phyloP scores from a whole-genome alignment of 2,329 filamentous ascomycete genomes.

The Chalara sp. region DNA sequence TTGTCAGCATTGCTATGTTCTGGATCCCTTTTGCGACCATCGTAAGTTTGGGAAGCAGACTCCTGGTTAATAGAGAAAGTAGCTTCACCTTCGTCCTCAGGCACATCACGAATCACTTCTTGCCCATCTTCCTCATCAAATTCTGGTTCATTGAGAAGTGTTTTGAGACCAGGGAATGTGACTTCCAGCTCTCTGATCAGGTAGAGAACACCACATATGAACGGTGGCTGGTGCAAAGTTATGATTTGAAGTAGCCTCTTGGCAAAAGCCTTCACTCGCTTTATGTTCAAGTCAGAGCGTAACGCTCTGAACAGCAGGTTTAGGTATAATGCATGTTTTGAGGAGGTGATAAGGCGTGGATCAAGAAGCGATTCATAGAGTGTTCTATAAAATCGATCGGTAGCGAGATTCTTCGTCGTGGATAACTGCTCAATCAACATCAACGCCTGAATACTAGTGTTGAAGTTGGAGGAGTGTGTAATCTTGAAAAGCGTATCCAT shows the following conservation, averaged over 20 bases:
- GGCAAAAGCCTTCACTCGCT: slow-evolving; percentile 89
- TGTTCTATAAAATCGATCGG: slow-evolving; percentile 90
- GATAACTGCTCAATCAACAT: slow-evolving; percentile 93
- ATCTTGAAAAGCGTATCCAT: slow-evolving; percentile 92
- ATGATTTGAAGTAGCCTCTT: slow-evolving; percentile 88
- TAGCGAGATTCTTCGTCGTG: slow-evolving; percentile 68
- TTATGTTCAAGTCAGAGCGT: slow-evolving; percentile 84
- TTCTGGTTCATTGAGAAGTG: slow-evolving; percentile 75
- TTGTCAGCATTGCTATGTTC: slow-evolving; percentile 89
- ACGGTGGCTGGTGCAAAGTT: slow-evolving; percentile 83
- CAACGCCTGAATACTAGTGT: slow-evolving; percentile 92
- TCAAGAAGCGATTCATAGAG: slow-evolving; percentile 93
- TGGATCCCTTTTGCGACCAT: slow-evolving; percentile 85
- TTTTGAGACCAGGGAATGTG: slow-evolving; percentile 72
- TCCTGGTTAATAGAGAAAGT: neutral
- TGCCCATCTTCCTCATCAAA: slow-evolving; percentile 60
- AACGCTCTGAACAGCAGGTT: slow-evolving; percentile 85
- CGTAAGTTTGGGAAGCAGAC: slow-evolving; percentile 47
- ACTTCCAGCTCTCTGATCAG: slow-evolving; percentile 74
- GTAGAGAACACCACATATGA: slow-evolving; percentile 89
- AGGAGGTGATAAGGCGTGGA: slow-evolving; percentile 79
- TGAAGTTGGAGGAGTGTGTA: slow-evolving; percentile 97
- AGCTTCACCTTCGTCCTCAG: slow-evolving; percentile 41
- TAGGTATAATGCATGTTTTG: slow-evolving; percentile 91
- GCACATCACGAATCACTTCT: slow-evolving; percentile 53